These are phyloP conservation scores for Fusarium albosuccineum DNA, from an alignment of 2,329 filamentous ascomycete genomes.

Conservation along the genomic window DNA sequence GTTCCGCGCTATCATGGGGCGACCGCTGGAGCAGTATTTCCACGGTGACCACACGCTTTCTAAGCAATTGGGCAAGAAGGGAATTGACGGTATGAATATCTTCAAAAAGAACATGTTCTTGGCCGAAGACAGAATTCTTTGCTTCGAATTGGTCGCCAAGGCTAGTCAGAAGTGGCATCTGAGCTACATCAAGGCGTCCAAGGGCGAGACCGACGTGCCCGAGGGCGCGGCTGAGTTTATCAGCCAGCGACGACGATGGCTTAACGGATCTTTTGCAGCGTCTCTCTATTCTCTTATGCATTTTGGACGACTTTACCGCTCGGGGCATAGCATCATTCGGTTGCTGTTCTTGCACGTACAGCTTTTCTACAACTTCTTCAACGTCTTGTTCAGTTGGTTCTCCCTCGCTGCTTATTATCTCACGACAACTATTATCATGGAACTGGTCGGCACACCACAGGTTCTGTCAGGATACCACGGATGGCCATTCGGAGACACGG, in stretches of 20 bases:
- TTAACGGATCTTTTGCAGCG: conserved; percentile 44
- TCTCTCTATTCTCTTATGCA: conserved; percentile 45
- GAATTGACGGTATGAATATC: conserved; percentile 45
- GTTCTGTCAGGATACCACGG: conserved; percentile 35
- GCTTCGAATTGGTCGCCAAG: conserved; percentile 44
- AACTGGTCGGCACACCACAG: conserved; percentile 41
- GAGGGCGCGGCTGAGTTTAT: conserved; percentile 43
- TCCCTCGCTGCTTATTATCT: conserved; percentile 40
- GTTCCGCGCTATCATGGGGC: conserved; percentile 44
- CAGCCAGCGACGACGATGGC: conserved; percentile 42
- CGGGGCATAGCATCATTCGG: conserved; percentile 40
- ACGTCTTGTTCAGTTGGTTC: conserved; percentile 43
- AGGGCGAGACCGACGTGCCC: conserved; percentile 44
- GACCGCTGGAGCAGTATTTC: conserved; percentile 43
- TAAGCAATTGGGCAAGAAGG: conserved; percentile 43
- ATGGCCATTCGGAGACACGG: conserved; percentile 42
- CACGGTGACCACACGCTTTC: conserved; percentile 44
- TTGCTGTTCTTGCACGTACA: conserved; percentile 44
- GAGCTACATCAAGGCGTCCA: conserved; percentile 45
- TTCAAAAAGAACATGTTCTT: conserved; percentile 48
- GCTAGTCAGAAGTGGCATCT: conserved; percentile 45
- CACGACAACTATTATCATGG: conserved; percentile 43
- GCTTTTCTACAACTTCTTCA: conserved; percentile 43
- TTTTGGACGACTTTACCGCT: conserved; percentile 41
- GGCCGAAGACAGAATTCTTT: conserved; percentile 43